These are phyloP conservation scores for Podaxis sp. DNA, from an alignment of 768 basidiomycete genomes.

Conservation along the genomic window DNA sequence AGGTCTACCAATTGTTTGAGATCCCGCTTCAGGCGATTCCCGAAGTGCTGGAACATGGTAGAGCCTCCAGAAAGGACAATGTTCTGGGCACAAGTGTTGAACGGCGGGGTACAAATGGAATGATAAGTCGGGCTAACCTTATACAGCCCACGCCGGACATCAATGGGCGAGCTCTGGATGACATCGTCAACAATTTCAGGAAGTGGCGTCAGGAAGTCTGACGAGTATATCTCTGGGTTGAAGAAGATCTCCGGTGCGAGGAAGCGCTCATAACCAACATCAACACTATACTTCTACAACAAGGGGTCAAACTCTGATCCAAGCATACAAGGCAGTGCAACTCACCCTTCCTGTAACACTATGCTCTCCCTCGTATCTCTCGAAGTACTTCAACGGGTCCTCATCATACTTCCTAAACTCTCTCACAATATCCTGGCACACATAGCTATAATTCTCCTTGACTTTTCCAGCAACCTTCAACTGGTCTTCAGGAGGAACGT, in stretches of 20 bases:
- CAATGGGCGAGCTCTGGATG: constrained; percentile 94
- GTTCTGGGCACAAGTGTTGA: constrained; percentile 52
- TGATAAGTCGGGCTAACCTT: constrained; percentile 52
- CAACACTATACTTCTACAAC: constrained; percentile 86
- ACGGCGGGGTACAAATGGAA: background rate
- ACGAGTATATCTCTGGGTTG: constrained; percentile 98
- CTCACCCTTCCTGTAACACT: constrained; percentile 88
- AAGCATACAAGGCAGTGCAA: background rate
- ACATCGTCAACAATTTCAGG: constrained; percentile 96
- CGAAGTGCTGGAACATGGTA: constrained; percentile 99
- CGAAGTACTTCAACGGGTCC: constrained; percentile 94
- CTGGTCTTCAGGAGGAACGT: constrained; percentile 96
- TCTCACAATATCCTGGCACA: constrained; percentile 98
- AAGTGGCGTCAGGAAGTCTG: constrained; percentile 95
- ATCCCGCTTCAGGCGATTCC: constrained; percentile 94
- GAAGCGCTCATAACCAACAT: constrained; percentile 98
- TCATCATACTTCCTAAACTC: constrained; percentile 98
- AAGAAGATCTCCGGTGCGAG: constrained; percentile 99
- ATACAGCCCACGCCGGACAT: constrained; percentile 94
- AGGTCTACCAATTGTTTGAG: constrained; percentile 92
- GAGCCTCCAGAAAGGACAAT: constrained; percentile 97
- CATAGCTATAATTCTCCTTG: constrained; percentile 98
- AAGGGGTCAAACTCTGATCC: background rate
- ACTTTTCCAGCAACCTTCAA: constrained; percentile 88
- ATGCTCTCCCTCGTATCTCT: constrained; percentile 91